Conservation (phyloP, 1,284 basidiomycete genomes). For the Ganoderma resinaceum region DNA sequence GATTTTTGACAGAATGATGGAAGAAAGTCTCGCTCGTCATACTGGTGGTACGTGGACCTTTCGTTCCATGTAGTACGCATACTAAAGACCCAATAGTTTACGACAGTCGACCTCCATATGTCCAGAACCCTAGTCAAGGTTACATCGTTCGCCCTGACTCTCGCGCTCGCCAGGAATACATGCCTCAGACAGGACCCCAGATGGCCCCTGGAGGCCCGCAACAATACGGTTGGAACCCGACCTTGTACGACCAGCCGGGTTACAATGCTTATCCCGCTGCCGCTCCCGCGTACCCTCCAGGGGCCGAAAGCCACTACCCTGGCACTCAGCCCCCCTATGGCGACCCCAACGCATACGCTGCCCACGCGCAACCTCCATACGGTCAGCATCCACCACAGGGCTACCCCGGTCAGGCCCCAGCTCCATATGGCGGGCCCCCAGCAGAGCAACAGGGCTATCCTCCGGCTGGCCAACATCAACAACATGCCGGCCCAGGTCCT, state of each 20-base stretch:
- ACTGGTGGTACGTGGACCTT: conserved; percentile 52
- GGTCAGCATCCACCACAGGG: conserved; percentile 32
- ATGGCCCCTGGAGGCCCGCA: conserved; percentile 41
- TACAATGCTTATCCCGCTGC: conserved; percentile 50
- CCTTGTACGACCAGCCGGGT: conserved; percentile 54
- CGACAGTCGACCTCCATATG: conserved; percentile 39
- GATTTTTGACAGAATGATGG: conserved; percentile 92
- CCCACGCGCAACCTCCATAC: conserved; percentile 36
- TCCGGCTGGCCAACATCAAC: conserved; percentile 14
- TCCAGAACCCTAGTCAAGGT: conserved; percentile 33
- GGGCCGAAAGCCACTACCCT: conserved; percentile 36
- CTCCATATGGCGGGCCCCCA: conserved; percentile 28
- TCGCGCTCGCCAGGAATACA: conserved; percentile 33
- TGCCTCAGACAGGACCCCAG: conserved; percentile 40
- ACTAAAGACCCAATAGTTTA: conserved; percentile 33
- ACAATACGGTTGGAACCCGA: conserved; percentile 49
- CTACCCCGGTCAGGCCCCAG: conserved; percentile 19
- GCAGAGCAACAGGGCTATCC: conserved; percentile 29
- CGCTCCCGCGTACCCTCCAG: conserved; percentile 41
- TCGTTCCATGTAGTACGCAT: background rate
- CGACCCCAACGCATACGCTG: conserved; percentile 48
- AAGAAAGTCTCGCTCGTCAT: conserved; percentile 83
- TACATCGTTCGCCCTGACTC: conserved; percentile 40
- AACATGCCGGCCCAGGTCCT: conserved; percentile 1
- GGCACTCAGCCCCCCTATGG: conserved; percentile 36